Evolutionary conservation across 1,139 yeast genomes (phyloP).

Genomic region (Arxiozyma heterogenica): DNA sequence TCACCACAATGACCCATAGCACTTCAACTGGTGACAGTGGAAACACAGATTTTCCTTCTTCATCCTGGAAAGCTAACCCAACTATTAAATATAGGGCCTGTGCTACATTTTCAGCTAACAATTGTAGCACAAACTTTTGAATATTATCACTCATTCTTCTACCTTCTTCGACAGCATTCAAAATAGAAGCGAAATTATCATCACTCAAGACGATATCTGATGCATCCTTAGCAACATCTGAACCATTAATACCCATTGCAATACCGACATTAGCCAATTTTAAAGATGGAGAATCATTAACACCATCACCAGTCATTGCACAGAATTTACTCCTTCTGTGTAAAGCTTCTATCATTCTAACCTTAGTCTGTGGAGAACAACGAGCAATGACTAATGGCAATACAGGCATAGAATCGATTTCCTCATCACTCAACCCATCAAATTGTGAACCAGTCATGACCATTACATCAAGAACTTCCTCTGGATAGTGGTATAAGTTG

Average conservation of each 20-base stretch:
- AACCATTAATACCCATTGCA: slow-evolving; percentile 93
- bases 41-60: slow-evolving; percentile 54
- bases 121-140: slow-evolving; percentile 88
- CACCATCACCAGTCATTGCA: slow-evolving; percentile 99
- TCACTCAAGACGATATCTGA: slow-evolving; percentile 96
- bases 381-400: slow-evolving; percentile 89
- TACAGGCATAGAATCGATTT: slow-evolving; percentile 62
- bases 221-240: slow-evolving; percentile 98
- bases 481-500: slow-evolving; percentile 63
- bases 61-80: slow-evolving; percentile 63
- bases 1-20: slow-evolving; percentile 90
- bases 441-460: slow-evolving; percentile 81
- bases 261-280: slow-evolving; percentile 95
- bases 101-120: slow-evolving; percentile 90
- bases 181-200: slow-evolving; percentile 88
- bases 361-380: slow-evolving; percentile 94
- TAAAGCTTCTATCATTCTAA: slow-evolving; percentile 80
- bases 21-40: slow-evolving; percentile 98
- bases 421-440: slow-evolving; percentile 60
- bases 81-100: slow-evolving; percentile 73
- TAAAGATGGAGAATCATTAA: slow-evolving; percentile 94
- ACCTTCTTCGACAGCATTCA: slow-evolving; percentile 91
- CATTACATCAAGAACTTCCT: slow-evolving; percentile 50
- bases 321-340: slow-evolving; percentile 92
- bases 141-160: slow-evolving; percentile 92